Percentiles rank a stretch among this genome's conserved stretches.
These are phyloP conservation scores for Peziza echinospora DNA, from an alignment of 495 filamentous ascomycete species.

Conservation along the genomic window DNA sequence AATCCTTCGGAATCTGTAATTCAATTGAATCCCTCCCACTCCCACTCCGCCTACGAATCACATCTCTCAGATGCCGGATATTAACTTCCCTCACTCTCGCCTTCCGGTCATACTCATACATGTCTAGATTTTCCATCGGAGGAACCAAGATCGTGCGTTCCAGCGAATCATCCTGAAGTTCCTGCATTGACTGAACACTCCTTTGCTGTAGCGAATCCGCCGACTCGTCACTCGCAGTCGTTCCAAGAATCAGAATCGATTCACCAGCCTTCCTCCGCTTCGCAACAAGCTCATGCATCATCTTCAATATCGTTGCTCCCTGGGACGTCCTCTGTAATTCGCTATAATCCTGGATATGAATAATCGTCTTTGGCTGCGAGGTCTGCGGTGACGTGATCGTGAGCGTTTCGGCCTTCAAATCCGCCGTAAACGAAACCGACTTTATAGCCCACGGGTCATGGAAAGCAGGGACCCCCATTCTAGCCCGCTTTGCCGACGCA, in stretches of 20 bases:
- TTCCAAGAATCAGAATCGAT: slow-evolving; percentile 57
- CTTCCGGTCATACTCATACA: slow-evolving; percentile 22
- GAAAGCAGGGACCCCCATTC: neutral
- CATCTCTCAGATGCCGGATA: slow-evolving; percentile 44
- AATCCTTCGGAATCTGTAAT: slow-evolving; percentile 10
- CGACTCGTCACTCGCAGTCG: slow-evolving; percentile 29
- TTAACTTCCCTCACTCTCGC: slow-evolving; percentile 40
- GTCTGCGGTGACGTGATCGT: neutral
- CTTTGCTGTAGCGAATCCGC: slow-evolving; percentile 25
- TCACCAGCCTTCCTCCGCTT: slow-evolving; percentile 44
- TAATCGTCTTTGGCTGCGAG: slow-evolving; percentile 26
- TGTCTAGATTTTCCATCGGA: slow-evolving; percentile 12
- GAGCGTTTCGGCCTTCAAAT: neutral
- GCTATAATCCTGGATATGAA: slow-evolving; percentile 62
- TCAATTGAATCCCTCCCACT: slow-evolving; percentile 10
- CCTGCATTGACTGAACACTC: slow-evolving; percentile 28
- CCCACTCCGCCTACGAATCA: slow-evolving; percentile 25
- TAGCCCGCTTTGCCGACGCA: slow-evolving; percentile 13
- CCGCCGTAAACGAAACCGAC: no score
- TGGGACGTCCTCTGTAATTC: slow-evolving; percentile 43
- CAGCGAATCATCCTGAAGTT: slow-evolving; percentile 21
- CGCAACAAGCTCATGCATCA: slow-evolving; percentile 48
- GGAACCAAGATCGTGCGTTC: slow-evolving; percentile 34
- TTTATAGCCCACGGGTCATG: neutral
- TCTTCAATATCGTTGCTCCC: slow-evolving; percentile 38